Evolutionary conservation across 2,329 filamentous ascomycete genomes (phyloP).

Genomic region (Moelleriella libera): DNA sequence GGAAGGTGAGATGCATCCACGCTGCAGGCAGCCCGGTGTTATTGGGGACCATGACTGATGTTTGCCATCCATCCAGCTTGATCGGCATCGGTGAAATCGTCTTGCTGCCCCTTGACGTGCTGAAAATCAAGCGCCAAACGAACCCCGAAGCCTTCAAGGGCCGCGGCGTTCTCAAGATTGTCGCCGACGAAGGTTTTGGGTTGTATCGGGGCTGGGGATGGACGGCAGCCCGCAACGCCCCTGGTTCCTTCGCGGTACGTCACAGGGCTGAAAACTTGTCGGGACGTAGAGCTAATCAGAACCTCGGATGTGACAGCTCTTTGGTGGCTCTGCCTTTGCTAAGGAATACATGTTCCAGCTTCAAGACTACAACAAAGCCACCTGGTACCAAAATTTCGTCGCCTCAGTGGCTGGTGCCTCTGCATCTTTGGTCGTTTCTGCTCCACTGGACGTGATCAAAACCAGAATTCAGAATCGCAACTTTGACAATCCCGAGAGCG

Average conservation of each 20-base stretch:
- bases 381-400: conserved; percentile 93
- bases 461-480: conserved; percentile 97
- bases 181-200: conserved; percentile 87
- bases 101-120: conserved; percentile 83
- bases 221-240: conserved; percentile 94
- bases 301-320: conserved; percentile 45
- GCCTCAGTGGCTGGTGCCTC: conserved; percentile 92
- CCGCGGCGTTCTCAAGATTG: conserved; percentile 77
- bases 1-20: conserved; percentile 47
- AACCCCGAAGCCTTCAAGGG: conserved; percentile 97
- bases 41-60: background rate
- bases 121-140: conserved; percentile 99
- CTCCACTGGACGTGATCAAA: conserved; percentile 94
- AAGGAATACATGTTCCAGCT: conserved; percentile 93
- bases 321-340: conserved; percentile 91
- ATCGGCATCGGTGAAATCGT: conserved; percentile 97
- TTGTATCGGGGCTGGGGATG: conserved; percentile 94
- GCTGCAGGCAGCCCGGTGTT: too few relatives aligned
- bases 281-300: background rate
- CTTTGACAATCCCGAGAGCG: conserved; percentile 94
- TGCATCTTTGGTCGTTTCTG: conserved; percentile 90
- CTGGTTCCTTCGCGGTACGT: conserved; percentile 85
- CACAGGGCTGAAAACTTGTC: background rate
- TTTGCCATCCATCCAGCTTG: conserved; percentile 38
- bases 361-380: conserved; percentile 86